phyloP scores from a whole-genome alignment of 192 early-diverging fungal genomes.

The Backusella liffmaniae region DNA sequence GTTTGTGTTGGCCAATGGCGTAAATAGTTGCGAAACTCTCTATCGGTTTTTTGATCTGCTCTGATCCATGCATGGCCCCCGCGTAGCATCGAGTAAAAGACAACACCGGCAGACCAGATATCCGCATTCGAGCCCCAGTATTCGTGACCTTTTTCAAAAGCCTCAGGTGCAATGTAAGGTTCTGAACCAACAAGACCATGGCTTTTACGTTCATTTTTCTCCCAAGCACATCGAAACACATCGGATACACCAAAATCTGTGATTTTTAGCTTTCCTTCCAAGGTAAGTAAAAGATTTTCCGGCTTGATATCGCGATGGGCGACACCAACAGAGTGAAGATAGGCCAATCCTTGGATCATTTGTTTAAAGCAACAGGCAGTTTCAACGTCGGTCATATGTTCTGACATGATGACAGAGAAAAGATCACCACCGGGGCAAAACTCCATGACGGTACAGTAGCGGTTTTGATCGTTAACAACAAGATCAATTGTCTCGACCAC shows the following conservation, averaged over 20 bases:
- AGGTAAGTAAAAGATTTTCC: slow-evolving; percentile 87
- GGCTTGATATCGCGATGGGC: slow-evolving; percentile 84
- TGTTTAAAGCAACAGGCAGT: slow-evolving; percentile 94
- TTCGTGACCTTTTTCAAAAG: slow-evolving; percentile 63
- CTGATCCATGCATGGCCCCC: slow-evolving; percentile 22
- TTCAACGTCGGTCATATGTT: slow-evolving; percentile 66
- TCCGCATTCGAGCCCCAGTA: slow-evolving; percentile 90
- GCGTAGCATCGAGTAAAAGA: slow-evolving; percentile 35
- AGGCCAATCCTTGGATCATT: slow-evolving; percentile 81
- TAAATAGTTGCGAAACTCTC: slow-evolving; percentile 12
- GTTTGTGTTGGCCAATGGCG: not conserved
- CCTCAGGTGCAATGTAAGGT: slow-evolving; percentile 97
- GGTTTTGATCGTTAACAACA: slow-evolving; percentile 85
- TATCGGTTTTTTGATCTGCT: slow-evolving; percentile 13
- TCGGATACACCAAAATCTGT: slow-evolving; percentile 97
- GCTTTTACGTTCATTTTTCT: slow-evolving; percentile 68
- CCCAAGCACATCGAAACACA: slow-evolving; percentile 88
- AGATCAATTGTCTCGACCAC: slow-evolving; percentile 93
- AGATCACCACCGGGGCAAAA: slow-evolving; percentile 88
- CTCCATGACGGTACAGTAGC: slow-evolving; percentile 80
- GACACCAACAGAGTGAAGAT: slow-evolving; percentile 92
- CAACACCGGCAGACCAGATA: slow-evolving; percentile 91
- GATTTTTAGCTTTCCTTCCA: slow-evolving; percentile 80
- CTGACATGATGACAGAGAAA: slow-evolving; percentile 77
- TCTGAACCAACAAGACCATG: slow-evolving; percentile 88